phyloP scores from a whole-genome alignment of 1,284 basidiomycete genomes.

The Fomitopsis pinicola region DNA sequence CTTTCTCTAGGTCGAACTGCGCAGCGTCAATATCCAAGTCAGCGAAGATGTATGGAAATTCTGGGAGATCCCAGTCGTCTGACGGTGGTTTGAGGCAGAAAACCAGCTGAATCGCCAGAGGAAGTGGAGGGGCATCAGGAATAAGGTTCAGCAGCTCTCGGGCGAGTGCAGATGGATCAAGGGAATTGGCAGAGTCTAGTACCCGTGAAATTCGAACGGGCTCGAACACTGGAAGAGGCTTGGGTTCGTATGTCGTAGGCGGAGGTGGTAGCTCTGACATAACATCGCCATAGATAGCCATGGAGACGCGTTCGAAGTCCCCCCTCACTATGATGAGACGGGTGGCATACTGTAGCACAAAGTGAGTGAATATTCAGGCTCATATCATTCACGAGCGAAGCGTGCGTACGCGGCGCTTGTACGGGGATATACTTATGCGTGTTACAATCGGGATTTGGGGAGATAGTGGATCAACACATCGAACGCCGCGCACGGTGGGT shows the following conservation, averaged over 20 bases:
- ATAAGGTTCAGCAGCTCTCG: constrained; percentile 55
- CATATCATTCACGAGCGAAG: not conserved
- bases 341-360: constrained; percentile 55
- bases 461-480: not conserved
- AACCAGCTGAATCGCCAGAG: constrained; percentile 62
- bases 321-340: constrained; percentile 77
- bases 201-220: constrained; percentile 39
- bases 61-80: constrained; percentile 71
- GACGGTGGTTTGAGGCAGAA: constrained; percentile 71
- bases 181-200: constrained; percentile 56
- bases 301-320: constrained; percentile 57
- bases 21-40: constrained; percentile 43
- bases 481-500: not conserved
- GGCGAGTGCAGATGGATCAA: constrained; percentile 59
- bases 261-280: constrained; percentile 30
- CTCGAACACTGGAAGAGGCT: constrained; percentile 33
- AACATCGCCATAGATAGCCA: constrained; percentile 65
- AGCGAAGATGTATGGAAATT: constrained; percentile 66
- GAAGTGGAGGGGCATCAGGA: constrained; percentile 54
- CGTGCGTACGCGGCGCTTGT: not conserved
- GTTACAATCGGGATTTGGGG: too few relatives aligned
- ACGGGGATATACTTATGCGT: not conserved
- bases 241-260: constrained; percentile 30
- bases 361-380: not conserved
- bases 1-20: constrained; percentile 50